Conservation (phyloP, 163 green algal species). For the Trebouxiophyceae sp. region DNA sequence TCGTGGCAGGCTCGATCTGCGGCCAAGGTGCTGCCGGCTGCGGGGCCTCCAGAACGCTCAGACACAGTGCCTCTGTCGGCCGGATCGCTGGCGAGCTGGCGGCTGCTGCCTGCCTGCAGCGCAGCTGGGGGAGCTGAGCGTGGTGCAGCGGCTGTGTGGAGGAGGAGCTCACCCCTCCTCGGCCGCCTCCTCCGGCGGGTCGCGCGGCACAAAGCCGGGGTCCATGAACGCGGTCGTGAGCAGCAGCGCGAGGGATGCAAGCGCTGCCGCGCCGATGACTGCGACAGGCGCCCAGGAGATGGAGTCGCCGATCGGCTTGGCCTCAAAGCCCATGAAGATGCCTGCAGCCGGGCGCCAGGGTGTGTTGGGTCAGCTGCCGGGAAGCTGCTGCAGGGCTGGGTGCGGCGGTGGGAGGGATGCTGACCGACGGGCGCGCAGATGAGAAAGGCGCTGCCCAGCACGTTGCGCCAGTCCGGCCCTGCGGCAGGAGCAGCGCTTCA, state of each 20-base stretch:
- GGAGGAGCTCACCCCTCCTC: conserved; percentile 25
- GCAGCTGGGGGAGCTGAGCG: too few relatives aligned
- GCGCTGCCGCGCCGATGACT: conserved; percentile 33
- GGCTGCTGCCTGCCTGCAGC: too few relatives aligned
- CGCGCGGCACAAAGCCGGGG: conserved; percentile 84
- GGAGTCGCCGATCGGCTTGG: conserved; percentile 39
- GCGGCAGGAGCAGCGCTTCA: too few relatives aligned
- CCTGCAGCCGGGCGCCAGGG: conserved; percentile 15
- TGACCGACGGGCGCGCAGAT: conserved; percentile 53
- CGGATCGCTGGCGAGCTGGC: too few relatives aligned
- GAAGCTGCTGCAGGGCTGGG: not conserved
- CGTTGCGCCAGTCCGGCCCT: conserved; percentile 73
- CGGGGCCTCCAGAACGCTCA: too few relatives aligned
- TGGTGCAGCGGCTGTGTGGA: too few relatives aligned
- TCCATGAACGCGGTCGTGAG: conserved; percentile 71
- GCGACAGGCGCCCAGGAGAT: conserved; percentile 31
- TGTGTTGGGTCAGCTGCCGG: not conserved
- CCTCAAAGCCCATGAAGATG: conserved; percentile 68
- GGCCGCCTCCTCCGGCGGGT: conserved; percentile 43
- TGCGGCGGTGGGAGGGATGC: not conserved
- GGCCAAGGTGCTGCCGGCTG: too few relatives aligned
- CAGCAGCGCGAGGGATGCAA: conserved; percentile 26
- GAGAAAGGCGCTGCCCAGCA: conserved; percentile 50
- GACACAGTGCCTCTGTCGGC: too few relatives aligned
- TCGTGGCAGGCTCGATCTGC: too few relatives aligned